Conservation (phyloP, 1,284 basidiomycete genomes). For the Neonothopanus nambi region DNA sequence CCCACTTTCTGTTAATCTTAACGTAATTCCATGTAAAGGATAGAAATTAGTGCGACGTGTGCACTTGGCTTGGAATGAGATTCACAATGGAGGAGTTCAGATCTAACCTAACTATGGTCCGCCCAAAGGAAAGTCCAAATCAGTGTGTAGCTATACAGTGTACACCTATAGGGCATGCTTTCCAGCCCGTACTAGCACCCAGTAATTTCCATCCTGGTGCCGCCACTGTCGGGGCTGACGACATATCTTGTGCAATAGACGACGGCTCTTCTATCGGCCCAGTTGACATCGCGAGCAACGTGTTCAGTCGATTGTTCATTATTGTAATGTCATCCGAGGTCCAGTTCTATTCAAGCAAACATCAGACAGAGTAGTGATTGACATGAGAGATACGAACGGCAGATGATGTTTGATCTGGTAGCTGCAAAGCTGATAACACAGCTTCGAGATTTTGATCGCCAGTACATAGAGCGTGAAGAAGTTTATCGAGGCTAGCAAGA, state of each 20-base stretch:
- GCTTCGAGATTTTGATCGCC: conserved; percentile 37
- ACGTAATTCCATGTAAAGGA: too few species aligned
- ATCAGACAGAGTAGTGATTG: background rate
- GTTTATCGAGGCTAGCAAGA: conserved; percentile 32
- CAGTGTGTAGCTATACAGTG: conserved; percentile 26
- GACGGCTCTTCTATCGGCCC: background rate
- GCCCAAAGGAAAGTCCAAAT: background rate
- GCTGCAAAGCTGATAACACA: conserved; percentile 21
- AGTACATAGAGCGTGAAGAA: conserved; percentile 41
- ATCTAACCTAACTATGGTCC: too few species aligned
- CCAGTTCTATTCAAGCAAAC: conserved; percentile 43
- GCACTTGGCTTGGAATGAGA: too few species aligned
- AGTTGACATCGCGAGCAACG: conserved; percentile 31
- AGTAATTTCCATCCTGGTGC: conserved; percentile 55
- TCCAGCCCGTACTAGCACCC: conserved; percentile 48
- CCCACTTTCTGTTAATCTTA: too few species aligned
- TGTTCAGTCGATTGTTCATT: conserved; percentile 56
- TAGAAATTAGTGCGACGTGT: too few species aligned
- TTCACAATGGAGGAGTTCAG: too few species aligned
- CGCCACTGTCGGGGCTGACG: background rate
- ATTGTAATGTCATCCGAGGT: conserved; percentile 42
- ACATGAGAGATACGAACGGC: conserved; percentile 1
- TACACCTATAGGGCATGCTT: conserved; percentile 66
- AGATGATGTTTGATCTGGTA: background rate
- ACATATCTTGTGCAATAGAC: conserved; percentile 1